A percentile compares a stretch with the other conserved stretches of the same genome.
Evolutionary conservation across 2,329 filamentous ascomycete species (phyloP).

Genomic region (Apiospora aurea): DNA sequence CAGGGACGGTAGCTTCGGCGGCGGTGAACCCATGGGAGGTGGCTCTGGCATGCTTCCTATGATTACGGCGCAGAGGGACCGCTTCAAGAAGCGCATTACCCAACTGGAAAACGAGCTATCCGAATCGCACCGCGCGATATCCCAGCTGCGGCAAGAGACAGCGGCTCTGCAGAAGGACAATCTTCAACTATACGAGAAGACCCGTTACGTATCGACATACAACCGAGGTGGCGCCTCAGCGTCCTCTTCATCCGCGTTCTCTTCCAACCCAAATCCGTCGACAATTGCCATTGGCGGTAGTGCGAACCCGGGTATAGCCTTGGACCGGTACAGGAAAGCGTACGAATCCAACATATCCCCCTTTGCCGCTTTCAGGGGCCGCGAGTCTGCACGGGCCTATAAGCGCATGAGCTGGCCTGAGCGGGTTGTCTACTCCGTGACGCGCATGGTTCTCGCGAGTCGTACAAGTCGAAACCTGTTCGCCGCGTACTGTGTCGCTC

Average conservation of each 20-base stretch:
- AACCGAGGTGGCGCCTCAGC: constrained; percentile 71
- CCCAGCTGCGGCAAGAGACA: constrained; percentile 87
- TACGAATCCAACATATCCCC: constrained; percentile 97
- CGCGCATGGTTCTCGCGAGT: constrained; percentile 88
- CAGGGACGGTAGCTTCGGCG: constrained; percentile 48
- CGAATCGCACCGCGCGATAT: constrained; percentile 81
- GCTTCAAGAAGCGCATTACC: constrained; percentile 94
- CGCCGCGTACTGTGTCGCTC: constrained; percentile 85
- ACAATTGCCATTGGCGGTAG: constrained; percentile 67
- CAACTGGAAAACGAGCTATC: constrained; percentile 92
- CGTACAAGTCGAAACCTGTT: constrained; percentile 92
- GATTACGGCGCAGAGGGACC: constrained; percentile 96
- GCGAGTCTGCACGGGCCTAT: constrained; percentile 89
- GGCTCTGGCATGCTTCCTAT: constrained; percentile 93
- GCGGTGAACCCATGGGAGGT: constrained; percentile 68
- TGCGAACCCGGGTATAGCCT: constrained; percentile 66
- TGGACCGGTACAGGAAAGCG: constrained; percentile 87
- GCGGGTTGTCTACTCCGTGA: constrained; percentile 87
- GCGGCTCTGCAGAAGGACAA: constrained; percentile 96
- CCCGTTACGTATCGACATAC: constrained; percentile 93
- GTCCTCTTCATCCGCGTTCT: constrained; percentile 70
- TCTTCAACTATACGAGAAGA: constrained; percentile 95
- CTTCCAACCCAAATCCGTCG: constrained; percentile 77
- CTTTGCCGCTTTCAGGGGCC: constrained; percentile 93
- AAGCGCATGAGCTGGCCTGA: constrained; percentile 93